Conservation (phyloP, 345 rosid genomes). For the Geranium rotundifolium region DNA sequence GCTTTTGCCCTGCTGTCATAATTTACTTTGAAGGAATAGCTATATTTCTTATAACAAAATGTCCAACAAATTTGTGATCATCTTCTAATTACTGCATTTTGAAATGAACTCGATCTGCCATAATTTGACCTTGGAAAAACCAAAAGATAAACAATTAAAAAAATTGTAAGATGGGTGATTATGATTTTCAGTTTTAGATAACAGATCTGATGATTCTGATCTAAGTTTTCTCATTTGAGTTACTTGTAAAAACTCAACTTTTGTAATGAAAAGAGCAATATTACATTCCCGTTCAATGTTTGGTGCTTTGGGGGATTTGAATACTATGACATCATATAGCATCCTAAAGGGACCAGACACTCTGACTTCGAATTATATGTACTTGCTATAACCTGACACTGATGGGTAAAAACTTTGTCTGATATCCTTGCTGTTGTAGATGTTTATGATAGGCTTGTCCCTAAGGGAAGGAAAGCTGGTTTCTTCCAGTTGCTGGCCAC, state of each 20-base stretch:
- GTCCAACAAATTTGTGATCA: too few relatives aligned
- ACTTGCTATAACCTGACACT: too few relatives aligned
- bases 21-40: too few relatives aligned
- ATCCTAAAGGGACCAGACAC: not conserved
- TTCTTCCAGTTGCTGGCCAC: slow-evolving; percentile 89
- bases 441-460: slow-evolving; percentile 64
- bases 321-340: too few relatives aligned
- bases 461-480: slow-evolving; percentile 64
- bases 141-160: not conserved
- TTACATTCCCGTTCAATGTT: not conserved
- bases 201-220: too few relatives aligned
- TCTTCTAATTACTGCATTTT: not conserved
- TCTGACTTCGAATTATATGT: not conserved
- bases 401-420: too few relatives aligned
- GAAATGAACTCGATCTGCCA: not conserved
- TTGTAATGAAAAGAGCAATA: not conserved
- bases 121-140: not conserved
- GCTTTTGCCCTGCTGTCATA: not conserved
- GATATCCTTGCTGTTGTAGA: slow-evolving; percentile 34
- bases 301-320: not conserved
- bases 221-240: too few relatives aligned
- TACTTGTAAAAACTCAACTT: too few relatives aligned
- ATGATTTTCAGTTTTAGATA: too few relatives aligned
- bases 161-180: not conserved
- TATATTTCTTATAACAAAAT: too few relatives aligned